A percentile compares a stretch with the other conserved stretches of the same genome.
phyloP scores from a whole-genome alignment of 2,329 filamentous ascomycete species.

The Lecanoromycetidae sp. region DNA sequence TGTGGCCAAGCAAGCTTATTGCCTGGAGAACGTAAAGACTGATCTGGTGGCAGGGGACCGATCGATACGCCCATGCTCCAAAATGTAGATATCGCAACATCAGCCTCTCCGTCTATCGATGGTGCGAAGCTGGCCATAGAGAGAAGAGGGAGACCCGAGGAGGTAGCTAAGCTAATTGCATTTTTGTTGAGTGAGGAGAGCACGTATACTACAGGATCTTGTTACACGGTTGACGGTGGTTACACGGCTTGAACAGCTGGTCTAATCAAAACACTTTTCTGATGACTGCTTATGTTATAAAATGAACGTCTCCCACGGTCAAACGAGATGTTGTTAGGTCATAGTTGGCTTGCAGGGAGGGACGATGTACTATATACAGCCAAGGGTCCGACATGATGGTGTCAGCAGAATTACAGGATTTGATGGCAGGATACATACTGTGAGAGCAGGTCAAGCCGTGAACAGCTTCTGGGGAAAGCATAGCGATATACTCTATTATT shows the following conservation, averaged over 20 bases:
- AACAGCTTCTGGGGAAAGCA: not conserved
- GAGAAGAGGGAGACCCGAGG: constrained; percentile 9
- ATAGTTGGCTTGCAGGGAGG: not conserved
- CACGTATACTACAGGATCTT: constrained; percentile 12
- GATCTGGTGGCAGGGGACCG: constrained; percentile 22
- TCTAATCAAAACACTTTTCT: not conserved
- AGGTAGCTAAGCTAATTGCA: constrained; percentile 15
- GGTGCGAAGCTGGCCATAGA: not conserved
- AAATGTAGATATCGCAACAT: not conserved
- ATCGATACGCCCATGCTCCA: constrained; percentile 26
- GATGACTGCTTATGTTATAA: too few species aligned
- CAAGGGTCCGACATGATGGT: too few species aligned
- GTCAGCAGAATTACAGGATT: too few species aligned
- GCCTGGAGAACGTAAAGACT: too few species aligned
- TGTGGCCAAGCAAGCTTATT: too few species aligned
- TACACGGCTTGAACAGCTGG: not conserved
- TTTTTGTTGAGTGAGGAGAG: constrained; percentile 17
- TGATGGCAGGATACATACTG: not conserved
- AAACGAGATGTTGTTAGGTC: not conserved
- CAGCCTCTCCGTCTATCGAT: not conserved
- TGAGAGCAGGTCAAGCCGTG: not conserved
- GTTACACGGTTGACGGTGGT: constrained; percentile 15
- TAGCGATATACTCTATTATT: not conserved
- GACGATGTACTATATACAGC: constrained; percentile 10
- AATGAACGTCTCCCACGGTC: not conserved